phyloP scores from a whole-genome alignment of 768 basidiomycete genomes.

The Tricholoma bakamatsutake region DNA sequence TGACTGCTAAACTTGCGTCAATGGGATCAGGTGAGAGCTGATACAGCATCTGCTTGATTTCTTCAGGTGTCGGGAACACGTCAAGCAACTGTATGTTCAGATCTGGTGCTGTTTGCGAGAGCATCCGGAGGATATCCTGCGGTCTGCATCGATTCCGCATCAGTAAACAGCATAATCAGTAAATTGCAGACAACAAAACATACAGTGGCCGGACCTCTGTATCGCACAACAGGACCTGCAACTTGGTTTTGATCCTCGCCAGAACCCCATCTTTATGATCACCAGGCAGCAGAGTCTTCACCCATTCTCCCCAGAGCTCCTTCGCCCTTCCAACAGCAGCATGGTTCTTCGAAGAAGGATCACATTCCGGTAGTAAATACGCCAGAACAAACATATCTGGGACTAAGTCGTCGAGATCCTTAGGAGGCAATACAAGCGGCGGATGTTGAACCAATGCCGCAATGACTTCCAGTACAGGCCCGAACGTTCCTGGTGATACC shows the following conservation, averaged over 20 bases:
- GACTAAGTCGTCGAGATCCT: constrained; percentile 22
- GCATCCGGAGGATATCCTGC: constrained; percentile 36
- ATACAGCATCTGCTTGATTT: constrained; percentile 42
- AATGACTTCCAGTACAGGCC: constrained; percentile 28
- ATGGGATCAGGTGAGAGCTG: constrained; percentile 39
- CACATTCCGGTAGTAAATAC: constrained; percentile 38
- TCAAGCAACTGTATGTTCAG: constrained; percentile 39
- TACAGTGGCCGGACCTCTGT: constrained; percentile 30
- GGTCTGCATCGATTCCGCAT: constrained; percentile 28
- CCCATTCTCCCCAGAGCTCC: constrained; percentile 31
- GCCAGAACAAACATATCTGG: constrained; percentile 44
- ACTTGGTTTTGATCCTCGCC: constrained; percentile 32
- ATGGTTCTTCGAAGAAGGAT: constrained; percentile 13
- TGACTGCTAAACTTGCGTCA: constrained; percentile 51
- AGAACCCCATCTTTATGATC: constrained; percentile 20
- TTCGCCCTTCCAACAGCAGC: constrained; percentile 21
- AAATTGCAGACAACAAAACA: constrained; percentile 10
- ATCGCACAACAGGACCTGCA: constrained; percentile 39
- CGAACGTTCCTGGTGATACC: constrained; percentile 16
- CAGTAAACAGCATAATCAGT: neutral
- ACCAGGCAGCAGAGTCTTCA: constrained; percentile 16
- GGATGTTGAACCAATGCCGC: constrained; percentile 19
- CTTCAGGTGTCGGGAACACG: constrained; percentile 43
- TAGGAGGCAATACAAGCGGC: constrained; percentile 7
- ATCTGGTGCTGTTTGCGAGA: constrained; percentile 29